phyloP scores from a whole-genome alignment of 768 basidiomycete species.

The Plicaturopsis crispa region DNA sequence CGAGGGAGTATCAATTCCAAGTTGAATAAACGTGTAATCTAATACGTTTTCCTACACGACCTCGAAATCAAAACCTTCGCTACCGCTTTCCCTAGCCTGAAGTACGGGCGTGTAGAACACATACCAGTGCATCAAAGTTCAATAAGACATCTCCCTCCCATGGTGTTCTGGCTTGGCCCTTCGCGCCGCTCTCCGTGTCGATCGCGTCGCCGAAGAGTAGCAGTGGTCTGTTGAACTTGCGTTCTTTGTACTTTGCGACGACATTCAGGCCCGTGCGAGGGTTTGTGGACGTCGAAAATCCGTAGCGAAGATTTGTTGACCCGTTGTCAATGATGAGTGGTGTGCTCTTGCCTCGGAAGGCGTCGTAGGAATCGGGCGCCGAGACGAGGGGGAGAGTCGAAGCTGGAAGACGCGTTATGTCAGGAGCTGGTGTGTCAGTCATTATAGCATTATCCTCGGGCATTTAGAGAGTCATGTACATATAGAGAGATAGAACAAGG shows the following conservation, averaged over 20 bases:
- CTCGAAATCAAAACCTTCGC: slow-evolving; percentile 11
- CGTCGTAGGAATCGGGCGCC: slow-evolving; percentile 38
- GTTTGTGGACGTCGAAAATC: slow-evolving; percentile 55
- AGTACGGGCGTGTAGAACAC: slow-evolving; percentile 19
- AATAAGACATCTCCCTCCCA: slow-evolving; percentile 94
- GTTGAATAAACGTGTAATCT: slow-evolving; percentile 83
- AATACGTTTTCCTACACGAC: slow-evolving; percentile 88
- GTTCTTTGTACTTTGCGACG: slow-evolving; percentile 84
- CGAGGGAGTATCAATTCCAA: slow-evolving; percentile 71
- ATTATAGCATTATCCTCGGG: too few relatives aligned
- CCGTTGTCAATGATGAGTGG: slow-evolving; percentile 90
- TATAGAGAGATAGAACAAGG: too few relatives aligned
- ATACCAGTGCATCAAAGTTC: slow-evolving; percentile 89
- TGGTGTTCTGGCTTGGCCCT: slow-evolving; percentile 69
- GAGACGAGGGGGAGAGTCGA: slow-evolving; percentile 24
- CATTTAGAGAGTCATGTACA: too few relatives aligned
- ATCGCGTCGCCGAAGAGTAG: slow-evolving; percentile 84
- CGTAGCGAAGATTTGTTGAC: slow-evolving; percentile 74
- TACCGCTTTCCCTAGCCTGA: slow-evolving; percentile 7
- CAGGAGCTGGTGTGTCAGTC: too few relatives aligned
- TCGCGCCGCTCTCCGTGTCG: slow-evolving; percentile 79
- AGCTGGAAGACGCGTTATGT: slow-evolving; percentile 15
- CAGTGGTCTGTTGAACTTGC: slow-evolving; percentile 75
- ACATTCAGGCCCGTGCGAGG: slow-evolving; percentile 65
- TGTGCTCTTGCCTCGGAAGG: slow-evolving; percentile 38